These are phyloP conservation scores for Sequoiadendron giganteum DNA, from an alignment of 75 land plant species.

Conservation along the genomic window DNA sequence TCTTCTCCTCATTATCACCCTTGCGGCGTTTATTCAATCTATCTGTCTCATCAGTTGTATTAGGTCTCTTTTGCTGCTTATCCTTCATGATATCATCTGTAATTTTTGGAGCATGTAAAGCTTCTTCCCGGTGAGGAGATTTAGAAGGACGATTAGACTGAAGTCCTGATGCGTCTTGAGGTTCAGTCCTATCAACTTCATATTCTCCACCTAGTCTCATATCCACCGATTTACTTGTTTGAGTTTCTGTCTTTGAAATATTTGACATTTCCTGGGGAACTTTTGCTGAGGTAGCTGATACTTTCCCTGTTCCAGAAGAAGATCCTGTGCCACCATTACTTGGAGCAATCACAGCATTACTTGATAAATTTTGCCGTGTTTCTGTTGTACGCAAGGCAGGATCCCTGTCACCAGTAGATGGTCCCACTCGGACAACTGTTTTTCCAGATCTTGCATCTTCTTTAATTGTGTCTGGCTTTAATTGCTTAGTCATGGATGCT, in stretches of 20 bases:
- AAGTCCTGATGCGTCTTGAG: slow-evolving; percentile 28
- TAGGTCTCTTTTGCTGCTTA: slow-evolving; percentile 62
- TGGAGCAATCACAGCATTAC: slow-evolving; percentile 14
- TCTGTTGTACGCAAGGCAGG: slow-evolving; percentile 26
- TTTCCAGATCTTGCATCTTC: slow-evolving; percentile 59
- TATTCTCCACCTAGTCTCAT: slow-evolving; percentile 28
- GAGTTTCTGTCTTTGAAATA: slow-evolving; percentile 28
- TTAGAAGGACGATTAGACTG: slow-evolving; percentile 31
- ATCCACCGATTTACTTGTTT: slow-evolving; percentile 35
- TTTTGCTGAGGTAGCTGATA: slow-evolving; percentile 19
- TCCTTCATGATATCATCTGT: slow-evolving; percentile 29
- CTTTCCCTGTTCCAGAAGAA: slow-evolving; percentile 23
- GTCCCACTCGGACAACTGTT: slow-evolving; percentile 15
- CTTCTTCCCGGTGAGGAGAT: slow-evolving; percentile 60
- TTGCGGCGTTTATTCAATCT: slow-evolving; percentile 64
- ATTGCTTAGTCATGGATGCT: slow-evolving; percentile 19
- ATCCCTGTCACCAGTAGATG: slow-evolving; percentile 43
- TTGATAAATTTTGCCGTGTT: slow-evolving; percentile 20
- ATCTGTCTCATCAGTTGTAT: slow-evolving; percentile 59
- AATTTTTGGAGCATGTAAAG: slow-evolving; percentile 22
- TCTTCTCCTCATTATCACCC: slow-evolving; percentile 53
- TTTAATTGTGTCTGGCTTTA: slow-evolving; percentile 50
- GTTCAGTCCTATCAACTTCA: slow-evolving; percentile 42
- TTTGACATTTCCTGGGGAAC: slow-evolving; percentile 16
- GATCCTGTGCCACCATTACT: slow-evolving; percentile 39